phyloP scores from a whole-genome alignment of 1,139 yeast genomes.

The Pichia sp. region DNA sequence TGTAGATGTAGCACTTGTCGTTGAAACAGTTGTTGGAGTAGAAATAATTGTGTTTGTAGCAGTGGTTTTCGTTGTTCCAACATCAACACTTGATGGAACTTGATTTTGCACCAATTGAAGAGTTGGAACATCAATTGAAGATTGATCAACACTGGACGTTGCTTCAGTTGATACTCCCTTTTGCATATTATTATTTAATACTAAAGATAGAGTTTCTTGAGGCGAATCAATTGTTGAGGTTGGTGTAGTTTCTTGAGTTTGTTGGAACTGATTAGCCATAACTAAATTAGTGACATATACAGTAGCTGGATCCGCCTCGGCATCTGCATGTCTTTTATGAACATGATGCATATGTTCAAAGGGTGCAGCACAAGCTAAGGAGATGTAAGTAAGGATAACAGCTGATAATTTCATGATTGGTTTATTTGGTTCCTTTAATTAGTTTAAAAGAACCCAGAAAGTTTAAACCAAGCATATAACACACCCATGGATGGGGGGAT shows the following conservation, averaged over 20 bases:
- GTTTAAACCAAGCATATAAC: too few relatives aligned
- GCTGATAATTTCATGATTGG: not conserved
- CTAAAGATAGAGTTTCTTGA: not conserved
- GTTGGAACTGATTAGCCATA: not conserved
- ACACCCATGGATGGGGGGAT: not conserved
- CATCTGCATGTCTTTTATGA: slow-evolving; percentile 19
- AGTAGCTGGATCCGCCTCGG: slow-evolving; percentile 15
- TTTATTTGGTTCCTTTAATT: not conserved
- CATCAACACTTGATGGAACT: not conserved
- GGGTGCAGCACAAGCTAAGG: slow-evolving; percentile 21
- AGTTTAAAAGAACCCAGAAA: too few relatives aligned
- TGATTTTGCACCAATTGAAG: not conserved
- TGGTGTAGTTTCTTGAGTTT: not conserved
- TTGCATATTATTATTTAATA: not conserved
- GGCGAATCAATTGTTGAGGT: not conserved
- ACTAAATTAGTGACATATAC: slow-evolving; percentile 8
- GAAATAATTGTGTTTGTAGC: not conserved
- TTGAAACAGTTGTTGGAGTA: slow-evolving; percentile 20
- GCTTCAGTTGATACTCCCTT: not conserved
- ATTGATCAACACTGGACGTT: not conserved
- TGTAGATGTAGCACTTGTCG: not conserved
- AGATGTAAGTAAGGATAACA: not conserved
- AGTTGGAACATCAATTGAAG: not conserved
- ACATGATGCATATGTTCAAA: slow-evolving; percentile 21
- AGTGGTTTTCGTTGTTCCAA: not conserved